Evolutionary conservation across 179 eudicot species (phyloP).

Genomic region (Dionaea muscipula): DNA sequence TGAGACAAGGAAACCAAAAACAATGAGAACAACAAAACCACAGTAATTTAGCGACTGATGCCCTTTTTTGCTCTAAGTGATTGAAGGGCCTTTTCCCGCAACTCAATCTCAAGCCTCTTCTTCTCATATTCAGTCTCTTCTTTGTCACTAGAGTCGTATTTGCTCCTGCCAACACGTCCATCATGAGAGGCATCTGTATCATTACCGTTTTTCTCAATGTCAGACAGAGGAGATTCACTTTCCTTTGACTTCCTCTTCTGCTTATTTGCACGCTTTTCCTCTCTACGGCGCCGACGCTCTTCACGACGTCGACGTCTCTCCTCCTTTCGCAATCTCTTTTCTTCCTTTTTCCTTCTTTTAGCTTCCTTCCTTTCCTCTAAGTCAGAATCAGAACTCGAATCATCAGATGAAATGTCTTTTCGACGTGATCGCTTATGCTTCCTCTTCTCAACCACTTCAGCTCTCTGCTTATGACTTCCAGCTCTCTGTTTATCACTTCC

Average conservation of each 20-base stretch:
- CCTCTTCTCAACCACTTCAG: conserved; percentile 42
- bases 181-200: conserved; percentile 40
- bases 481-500: conserved; percentile 39
- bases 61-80: conserved; percentile 90
- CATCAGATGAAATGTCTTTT: conserved; percentile 50
- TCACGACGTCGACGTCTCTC: conserved; percentile 72
- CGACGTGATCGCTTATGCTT: conserved; percentile 57
- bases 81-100: conserved; percentile 89
- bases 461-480: conserved; percentile 39
- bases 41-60: conserved; percentile 30
- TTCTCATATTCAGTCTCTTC: conserved; percentile 51
- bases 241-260: conserved; percentile 49
- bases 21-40: conserved; percentile 17
- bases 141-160: conserved; percentile 22
- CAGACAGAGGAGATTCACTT: conserved; percentile 37
- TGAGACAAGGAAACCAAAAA: conserved; percentile 7
- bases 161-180: conserved; percentile 25
- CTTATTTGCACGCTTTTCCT: conserved; percentile 60
- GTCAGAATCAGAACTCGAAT: conserved; percentile 57
- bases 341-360: conserved; percentile 79
- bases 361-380: conserved; percentile 65
- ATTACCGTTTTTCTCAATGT: conserved; percentile 29
- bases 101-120: conserved; percentile 86
- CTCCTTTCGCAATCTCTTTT: conserved; percentile 66
- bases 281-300: conserved; percentile 60